Base-by-base conservation (phyloP, 345 rosid species). In the Ailanthus altissimus region DNA sequence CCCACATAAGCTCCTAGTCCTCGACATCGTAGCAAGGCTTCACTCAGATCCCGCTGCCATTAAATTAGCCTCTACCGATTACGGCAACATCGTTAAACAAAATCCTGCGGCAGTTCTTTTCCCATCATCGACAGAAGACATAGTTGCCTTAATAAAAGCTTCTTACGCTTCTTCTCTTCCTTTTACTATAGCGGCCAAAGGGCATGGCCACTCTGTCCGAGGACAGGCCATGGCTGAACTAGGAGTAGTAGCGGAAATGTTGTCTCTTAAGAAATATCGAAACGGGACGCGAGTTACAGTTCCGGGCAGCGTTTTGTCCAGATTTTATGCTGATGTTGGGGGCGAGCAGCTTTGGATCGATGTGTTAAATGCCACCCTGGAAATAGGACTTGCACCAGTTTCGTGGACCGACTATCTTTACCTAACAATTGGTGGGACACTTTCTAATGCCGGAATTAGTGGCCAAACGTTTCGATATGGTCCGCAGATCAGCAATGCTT, bases 401-500 rank as follows among this genome's bases (percentile, higher is more conserved):
- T 84, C 97, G 14, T 96, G 92, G 92, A 91, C 99, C 1, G 99
- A 96, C 71, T 96, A 91, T 69, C 78, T 96, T 87, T 85, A 93
- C 81, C 87, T 96, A 14, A 93, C 88, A 36, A 94, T 93, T 2
- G 99, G 98, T 5, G 99, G 99, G 40, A 96, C 99, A 3, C 94
- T 96, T 50, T 92, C 98, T 13, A 93, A 96, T 61, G 98, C 93
- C 8, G 99, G 99, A 72, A 96, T 96, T 18, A 85, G 99, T 15
- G 99, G 99, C n/a, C 94, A 91, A 54, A 85, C 85, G 11, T 96
- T 93, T 81, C 90, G 92, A 11, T 84, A 82, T n/a, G 98, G 99
- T 45, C 99, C 99, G 40, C 99, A 93, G 82, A 96, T 96, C 83
- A 91, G 90, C 86, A 96, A 93, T 50, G 98, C 93, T 50, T 83